A percentile compares a stretch with the other conserved stretches of the same genome.
Evolutionary conservation across 129 eudicot species (phyloP).

Genomic region (Helianthus tuberosus): DNA sequence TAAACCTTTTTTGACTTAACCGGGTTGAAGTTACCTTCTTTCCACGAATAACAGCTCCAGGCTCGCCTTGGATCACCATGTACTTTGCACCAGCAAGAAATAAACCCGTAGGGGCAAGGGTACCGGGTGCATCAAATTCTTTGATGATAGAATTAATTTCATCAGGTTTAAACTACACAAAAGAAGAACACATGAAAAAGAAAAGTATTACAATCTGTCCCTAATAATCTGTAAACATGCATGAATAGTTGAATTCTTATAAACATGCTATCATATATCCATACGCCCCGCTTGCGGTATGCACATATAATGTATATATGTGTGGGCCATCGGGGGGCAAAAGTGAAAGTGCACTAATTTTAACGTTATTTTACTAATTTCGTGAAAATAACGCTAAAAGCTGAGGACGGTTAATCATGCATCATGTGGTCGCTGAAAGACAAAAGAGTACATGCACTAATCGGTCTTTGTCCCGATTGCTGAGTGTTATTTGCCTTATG

Average conservation of each 20-base stretch:
- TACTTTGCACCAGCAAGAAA: conserved; percentile 62
- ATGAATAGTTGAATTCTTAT: background rate
- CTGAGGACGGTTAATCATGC: too few relatives aligned
- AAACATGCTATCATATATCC: background rate
- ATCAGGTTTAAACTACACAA: conserved; percentile 56
- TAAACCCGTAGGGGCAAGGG: conserved; percentile 73
- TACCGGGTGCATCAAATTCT: conserved; percentile 69
- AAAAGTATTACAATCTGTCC: background rate
- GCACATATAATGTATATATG: too few relatives aligned
- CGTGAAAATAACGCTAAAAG: too few relatives aligned
- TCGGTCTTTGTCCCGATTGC: too few relatives aligned
- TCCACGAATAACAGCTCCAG: conserved; percentile 86
- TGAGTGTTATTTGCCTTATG: too few relatives aligned
- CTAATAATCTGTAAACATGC: background rate
- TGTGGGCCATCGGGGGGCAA: too few relatives aligned
- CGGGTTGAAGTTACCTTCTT: conserved; percentile 56
- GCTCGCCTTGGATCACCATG: conserved; percentile 88
- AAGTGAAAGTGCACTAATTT: too few relatives aligned
- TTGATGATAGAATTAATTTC: conserved; percentile 53
- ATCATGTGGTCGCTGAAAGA: too few relatives aligned
- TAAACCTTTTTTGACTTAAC: background rate
- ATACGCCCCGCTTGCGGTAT: too few relatives aligned
- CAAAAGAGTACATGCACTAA: too few relatives aligned
- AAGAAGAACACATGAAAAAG: background rate
- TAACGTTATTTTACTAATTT: too few relatives aligned